Evolutionary conservation across 148 eudicot species (phyloP).

Genomic region (Rhododendron henanense): DNA sequence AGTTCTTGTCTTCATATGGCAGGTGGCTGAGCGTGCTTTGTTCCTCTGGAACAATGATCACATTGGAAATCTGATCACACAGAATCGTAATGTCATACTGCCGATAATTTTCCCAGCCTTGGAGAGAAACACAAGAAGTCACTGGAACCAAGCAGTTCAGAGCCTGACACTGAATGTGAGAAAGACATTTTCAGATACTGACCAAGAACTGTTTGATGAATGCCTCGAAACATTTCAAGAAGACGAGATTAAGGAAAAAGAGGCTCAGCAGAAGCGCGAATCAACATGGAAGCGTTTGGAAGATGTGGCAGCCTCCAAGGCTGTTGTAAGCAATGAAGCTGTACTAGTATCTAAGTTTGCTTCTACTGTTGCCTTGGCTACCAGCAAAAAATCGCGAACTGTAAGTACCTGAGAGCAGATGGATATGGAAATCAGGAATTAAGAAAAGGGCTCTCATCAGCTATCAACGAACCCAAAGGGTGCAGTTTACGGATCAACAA

Average conservation of each 20-base stretch:
- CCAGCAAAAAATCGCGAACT: constrained; percentile 8
- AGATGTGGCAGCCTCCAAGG: constrained; percentile 37
- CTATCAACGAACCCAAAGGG: constrained; percentile 1
- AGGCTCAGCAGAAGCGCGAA: constrained; percentile 31
- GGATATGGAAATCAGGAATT: not conserved
- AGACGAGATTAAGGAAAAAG: constrained; percentile 38
- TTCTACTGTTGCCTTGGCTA: constrained; percentile 21
- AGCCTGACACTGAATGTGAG: constrained; percentile 44
- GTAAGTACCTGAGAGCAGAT: constrained; percentile 12
- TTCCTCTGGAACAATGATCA: constrained; percentile 57
- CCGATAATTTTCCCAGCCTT: constrained; percentile 45
- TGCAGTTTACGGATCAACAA: not conserved
- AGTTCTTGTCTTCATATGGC: not conserved
- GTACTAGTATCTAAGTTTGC: constrained; percentile 27
- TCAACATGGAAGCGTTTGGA: constrained; percentile 47
- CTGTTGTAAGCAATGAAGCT: constrained; percentile 38
- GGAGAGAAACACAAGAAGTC: constrained; percentile 42
- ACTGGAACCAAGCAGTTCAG: constrained; percentile 60
- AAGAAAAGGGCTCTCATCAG: not conserved
- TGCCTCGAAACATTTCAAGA: constrained; percentile 41
- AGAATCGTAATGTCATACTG: constrained; percentile 40
- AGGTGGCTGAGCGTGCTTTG: constrained; percentile 57
- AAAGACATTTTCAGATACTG: constrained; percentile 41
- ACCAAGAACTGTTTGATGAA: constrained; percentile 39
- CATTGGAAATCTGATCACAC: constrained; percentile 42